These are phyloP conservation scores for Diaporthe australafricana DNA, from an alignment of 2,329 filamentous ascomycete species.

Conservation along the genomic window DNA sequence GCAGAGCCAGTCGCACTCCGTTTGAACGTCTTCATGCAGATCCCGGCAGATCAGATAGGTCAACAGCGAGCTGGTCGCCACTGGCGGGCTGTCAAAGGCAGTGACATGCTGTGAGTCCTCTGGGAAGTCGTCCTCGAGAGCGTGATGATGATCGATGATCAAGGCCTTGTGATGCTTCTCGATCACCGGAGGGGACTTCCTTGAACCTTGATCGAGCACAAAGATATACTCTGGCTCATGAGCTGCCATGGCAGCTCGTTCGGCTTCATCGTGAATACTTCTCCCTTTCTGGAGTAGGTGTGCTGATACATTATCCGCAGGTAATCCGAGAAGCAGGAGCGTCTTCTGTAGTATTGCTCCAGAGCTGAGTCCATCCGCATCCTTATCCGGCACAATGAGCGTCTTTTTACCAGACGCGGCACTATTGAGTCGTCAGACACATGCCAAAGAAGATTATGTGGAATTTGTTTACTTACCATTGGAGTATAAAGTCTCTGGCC, in stretches of 20 bases:
- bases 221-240: constrained; percentile 68
- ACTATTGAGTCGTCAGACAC: constrained; percentile 48
- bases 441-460: constrained; percentile 27
- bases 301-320: constrained; percentile 62
- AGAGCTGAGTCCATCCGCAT: constrained; percentile 74
- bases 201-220: constrained; percentile 74
- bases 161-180: constrained; percentile 61
- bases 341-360: constrained; percentile 73
- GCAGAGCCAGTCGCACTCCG: constrained; percentile 70
- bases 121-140: constrained; percentile 67
- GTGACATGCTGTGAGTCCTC: constrained; percentile 65
- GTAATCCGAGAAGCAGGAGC: constrained; percentile 67
- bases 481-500: constrained; percentile 66
- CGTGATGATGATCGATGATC: constrained; percentile 75
- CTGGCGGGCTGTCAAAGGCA: constrained; percentile 72
- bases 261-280: constrained; percentile 66
- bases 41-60: constrained; percentile 72
- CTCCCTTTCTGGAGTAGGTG: constrained; percentile 71
- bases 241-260: constrained; percentile 62
- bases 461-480: constrained; percentile 59
- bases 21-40: constrained; percentile 62
- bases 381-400: constrained; percentile 76
- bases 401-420: constrained; percentile 61
- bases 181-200: constrained; percentile 64
- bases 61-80: constrained; percentile 73